These are phyloP conservation scores for Trichoderma lentiforme DNA, from an alignment of 2,329 filamentous ascomycete species.

Conservation along the genomic window DNA sequence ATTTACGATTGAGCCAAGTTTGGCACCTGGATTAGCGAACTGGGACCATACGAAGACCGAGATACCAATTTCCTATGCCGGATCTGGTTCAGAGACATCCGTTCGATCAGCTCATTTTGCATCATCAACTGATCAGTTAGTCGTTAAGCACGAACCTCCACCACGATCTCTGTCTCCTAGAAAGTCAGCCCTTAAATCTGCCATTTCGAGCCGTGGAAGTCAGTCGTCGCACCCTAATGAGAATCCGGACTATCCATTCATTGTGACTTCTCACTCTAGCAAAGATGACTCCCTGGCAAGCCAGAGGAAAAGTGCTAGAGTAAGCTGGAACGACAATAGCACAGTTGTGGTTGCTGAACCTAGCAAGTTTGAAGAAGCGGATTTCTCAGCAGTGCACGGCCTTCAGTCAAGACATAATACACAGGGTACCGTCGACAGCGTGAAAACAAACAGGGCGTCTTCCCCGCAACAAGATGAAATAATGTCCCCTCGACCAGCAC, in stretches of 20 bases:
- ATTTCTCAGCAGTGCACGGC: conserved; percentile 37
- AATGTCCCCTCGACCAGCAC: conserved; percentile 70
- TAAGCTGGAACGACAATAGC: conserved; percentile 75
- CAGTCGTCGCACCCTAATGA: conserved; percentile 46
- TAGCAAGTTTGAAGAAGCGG: conserved; percentile 29
- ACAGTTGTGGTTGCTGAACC: conserved; percentile 53
- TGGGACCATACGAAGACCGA: not conserved
- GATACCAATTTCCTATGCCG: conserved; percentile 20
- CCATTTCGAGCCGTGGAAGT: conserved; percentile 50
- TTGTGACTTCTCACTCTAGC: conserved; percentile 24
- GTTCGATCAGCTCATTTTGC: conserved; percentile 66
- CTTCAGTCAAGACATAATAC: conserved; percentile 45
- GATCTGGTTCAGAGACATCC: conserved; percentile 58
- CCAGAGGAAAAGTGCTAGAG: conserved; percentile 64
- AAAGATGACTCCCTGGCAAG: conserved; percentile 38
- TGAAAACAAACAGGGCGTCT: conserved; percentile 46
- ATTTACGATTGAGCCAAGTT: not conserved
- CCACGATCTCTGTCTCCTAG: conserved; percentile 69
- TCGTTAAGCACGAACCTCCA: conserved; percentile 65
- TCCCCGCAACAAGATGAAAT: conserved; percentile 59
- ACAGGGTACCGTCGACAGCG: conserved; percentile 47
- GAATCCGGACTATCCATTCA: conserved; percentile 43
- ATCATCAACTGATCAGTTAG: conserved; percentile 50
- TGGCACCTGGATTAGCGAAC: not conserved
- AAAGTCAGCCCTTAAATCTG: conserved; percentile 71